Evolutionary conservation across 1,284 basidiomycete genomes (phyloP).

Genomic region (Sporisorium scitamineum): DNA sequence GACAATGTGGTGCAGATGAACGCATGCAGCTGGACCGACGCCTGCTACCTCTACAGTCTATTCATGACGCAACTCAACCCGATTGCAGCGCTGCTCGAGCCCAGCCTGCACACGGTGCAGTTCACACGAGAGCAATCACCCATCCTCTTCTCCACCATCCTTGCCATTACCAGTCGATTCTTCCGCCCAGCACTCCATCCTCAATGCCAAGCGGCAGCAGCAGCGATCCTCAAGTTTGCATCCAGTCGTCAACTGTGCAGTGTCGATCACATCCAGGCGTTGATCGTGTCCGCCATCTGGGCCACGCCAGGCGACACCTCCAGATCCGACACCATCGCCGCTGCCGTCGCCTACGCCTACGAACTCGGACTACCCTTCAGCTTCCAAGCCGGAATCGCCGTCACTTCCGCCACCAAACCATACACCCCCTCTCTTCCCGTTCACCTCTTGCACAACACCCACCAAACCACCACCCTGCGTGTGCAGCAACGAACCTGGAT

Average conservation of each 20-base stretch:
- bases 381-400: constrained; percentile 23
- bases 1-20: constrained; percentile 38
- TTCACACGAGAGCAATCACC: constrained; percentile 81
- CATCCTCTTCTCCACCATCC: constrained; percentile 82
- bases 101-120: constrained; percentile 65
- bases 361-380: constrained; percentile 64
- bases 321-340: constrained; percentile 63
- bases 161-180: constrained; percentile 87
- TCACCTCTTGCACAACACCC: constrained; percentile 12
- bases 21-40: constrained; percentile 29
- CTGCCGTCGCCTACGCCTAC: constrained; percentile 65
- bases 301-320: constrained; percentile 72
- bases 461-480: constrained; percentile 16
- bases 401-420: constrained; percentile 21
- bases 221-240: constrained; percentile 76
- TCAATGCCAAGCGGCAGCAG: constrained; percentile 77
- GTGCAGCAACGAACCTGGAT: constrained; percentile 49
- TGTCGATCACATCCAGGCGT: constrained; percentile 84
- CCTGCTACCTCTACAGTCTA: constrained; percentile 36
- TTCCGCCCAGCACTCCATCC: constrained; percentile 79
- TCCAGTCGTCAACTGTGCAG: constrained; percentile 81
- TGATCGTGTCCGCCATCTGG: constrained; percentile 86
- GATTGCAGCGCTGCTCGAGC: constrained; percentile 66
- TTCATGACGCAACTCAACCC: constrained; percentile 50
- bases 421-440: constrained; percentile 23